phyloP scores from a whole-genome alignment of 345 rosid genomes.

The Syzygium grande region DNA sequence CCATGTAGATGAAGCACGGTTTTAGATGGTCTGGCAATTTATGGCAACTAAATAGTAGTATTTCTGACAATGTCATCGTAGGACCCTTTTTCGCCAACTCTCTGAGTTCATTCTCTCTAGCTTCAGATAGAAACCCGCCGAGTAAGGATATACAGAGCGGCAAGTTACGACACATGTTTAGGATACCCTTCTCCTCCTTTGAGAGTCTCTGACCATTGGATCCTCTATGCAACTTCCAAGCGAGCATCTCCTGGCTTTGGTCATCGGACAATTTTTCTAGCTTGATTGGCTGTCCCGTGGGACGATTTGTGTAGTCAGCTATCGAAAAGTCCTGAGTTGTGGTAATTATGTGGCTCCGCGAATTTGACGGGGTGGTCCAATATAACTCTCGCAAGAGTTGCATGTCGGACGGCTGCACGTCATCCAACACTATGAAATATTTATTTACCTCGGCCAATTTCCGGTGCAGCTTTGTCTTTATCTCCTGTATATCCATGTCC shows the following conservation, averaged over 20 bases:
- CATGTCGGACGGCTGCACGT: background rate
- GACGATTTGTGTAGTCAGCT: no score
- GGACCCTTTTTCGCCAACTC: background rate
- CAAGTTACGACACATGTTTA: background rate
- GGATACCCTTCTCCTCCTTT: background rate
- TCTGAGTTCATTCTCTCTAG: background rate
- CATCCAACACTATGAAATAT: conserved; percentile 10
- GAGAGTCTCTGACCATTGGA: background rate
- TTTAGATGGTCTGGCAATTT: background rate
- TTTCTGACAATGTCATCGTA: background rate
- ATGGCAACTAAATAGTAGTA: background rate
- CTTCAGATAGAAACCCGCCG: background rate
- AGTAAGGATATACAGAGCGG: background rate
- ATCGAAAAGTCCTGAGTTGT: background rate
- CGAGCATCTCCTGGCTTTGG: background rate
- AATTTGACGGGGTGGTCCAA: no score
- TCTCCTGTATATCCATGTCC: background rate
- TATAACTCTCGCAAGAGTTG: background rate
- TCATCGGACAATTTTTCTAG: background rate
- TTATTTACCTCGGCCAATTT: background rate
- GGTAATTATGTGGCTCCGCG: background rate
- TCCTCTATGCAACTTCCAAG: background rate
- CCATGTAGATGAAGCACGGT: conserved; percentile 7
- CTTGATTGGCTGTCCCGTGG: no score
- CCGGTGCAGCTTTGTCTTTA: background rate